Base-by-base conservation (phyloP, 148 eudicot species). In the Camellia granthamiana region DNA sequence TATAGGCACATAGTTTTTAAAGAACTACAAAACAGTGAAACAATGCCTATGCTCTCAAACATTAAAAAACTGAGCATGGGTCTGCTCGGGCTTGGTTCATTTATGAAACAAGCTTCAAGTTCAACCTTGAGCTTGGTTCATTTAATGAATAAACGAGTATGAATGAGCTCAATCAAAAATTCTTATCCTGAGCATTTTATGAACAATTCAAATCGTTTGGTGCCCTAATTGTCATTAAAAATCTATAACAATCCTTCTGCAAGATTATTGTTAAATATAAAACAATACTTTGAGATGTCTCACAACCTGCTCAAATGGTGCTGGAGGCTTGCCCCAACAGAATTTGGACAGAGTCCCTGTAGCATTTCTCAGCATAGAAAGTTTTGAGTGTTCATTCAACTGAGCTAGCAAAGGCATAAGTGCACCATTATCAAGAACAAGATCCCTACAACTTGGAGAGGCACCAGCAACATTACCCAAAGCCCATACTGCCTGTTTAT, bases 331-430 rank as follows among this genome's bases (percentile, higher is more conserved):
- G 79, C 97, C 97, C 69, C 94, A 91, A 71, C 98, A 95, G 71
- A 95, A 95, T 75, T 93, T 95, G 75, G 97, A 95, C 64, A 95
- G 72, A 47, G 97, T 95, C 98, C 97, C 93, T 52, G 98, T 95
- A 72, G n/a, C 97, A 88, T 93, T 95, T 81, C 98, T 90, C 68
- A 95, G 87, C 98, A 95, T 95, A 14, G 97, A 95, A 42, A 95
- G 83, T 84, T 95, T 95, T 55, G 98, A 88, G 21, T 85, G 81
- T 76, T 93, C 98, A 86, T 93, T 95, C 80, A 95, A 76, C 85
- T 93, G 98, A 64, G 93, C 86, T 82, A 95, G 88, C 85, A 93
- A 83, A n/a, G 98, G 98, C 79, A 87, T 51, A n/a, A 95, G 90
- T 7, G 98, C 98, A 79, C 91, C 92, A 47, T 87, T 88, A 82